Percentiles rank a stretch among this genome's conserved stretches.
Evolutionary conservation across 2,329 filamentous ascomycete species (phyloP).

Genomic region (Scleromitrula shiraiana): DNA sequence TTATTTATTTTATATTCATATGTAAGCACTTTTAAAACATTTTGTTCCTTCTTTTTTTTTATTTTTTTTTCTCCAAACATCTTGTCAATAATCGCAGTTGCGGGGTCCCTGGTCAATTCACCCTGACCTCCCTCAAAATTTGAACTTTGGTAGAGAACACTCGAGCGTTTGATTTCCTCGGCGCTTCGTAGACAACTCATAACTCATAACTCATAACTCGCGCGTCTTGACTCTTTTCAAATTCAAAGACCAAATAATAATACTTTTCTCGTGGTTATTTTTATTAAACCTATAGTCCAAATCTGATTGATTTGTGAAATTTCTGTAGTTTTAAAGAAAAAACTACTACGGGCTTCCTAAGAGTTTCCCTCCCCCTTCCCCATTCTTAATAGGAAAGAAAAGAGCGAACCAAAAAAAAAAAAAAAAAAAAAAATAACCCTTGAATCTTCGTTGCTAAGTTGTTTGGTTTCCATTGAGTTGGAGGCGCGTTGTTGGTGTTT

Average conservation of each 20-base stretch:
- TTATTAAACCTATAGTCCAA: too few relatives aligned
- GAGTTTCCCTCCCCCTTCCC: too few relatives aligned
- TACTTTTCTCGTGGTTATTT: too few relatives aligned
- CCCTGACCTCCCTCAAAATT: too few relatives aligned
- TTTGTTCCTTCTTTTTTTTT: neutral
- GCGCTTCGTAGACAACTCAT: constrained; percentile 12
- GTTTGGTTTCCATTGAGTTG: too few relatives aligned
- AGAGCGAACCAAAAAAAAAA: too few relatives aligned
- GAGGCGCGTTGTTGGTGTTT: neutral
- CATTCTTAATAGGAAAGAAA: too few relatives aligned
- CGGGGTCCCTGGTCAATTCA: constrained; percentile 9
- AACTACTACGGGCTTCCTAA: too few relatives aligned
- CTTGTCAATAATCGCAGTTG: constrained; percentile 5
- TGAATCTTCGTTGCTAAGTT: neutral
- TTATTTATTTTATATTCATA: neutral
- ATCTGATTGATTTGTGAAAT: too few relatives aligned
- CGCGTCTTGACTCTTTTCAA: neutral
- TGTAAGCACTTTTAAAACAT: neutral
- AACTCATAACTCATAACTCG: neutral
- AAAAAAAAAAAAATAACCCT: too few relatives aligned
- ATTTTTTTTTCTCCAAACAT: neutral
- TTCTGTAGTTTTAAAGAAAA: too few relatives aligned
- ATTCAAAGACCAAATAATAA: too few relatives aligned
- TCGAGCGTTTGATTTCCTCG: constrained; percentile 7
- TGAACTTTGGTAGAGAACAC: constrained; percentile 1